Evolutionary conservation across 257 asterid species (phyloP), one percentile per base, ranked within the genome.

Genomic region (Cordia subcordata): DNA sequence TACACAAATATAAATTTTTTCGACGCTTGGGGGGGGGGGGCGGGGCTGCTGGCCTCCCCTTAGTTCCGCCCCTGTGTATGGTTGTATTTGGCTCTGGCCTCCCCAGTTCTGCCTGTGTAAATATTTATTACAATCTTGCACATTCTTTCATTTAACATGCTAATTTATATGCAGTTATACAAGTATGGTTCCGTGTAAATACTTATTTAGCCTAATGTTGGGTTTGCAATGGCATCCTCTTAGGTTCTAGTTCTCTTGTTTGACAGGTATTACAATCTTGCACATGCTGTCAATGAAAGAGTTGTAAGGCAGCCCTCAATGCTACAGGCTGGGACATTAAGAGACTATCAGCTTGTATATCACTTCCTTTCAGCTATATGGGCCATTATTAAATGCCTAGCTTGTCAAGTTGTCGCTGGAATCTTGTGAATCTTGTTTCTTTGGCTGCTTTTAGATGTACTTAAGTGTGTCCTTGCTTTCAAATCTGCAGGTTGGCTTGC

Each of bases 281-380:
- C 99, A 37, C 99, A 93, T 83, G 99, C 97, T 16, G 97, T 93
- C 69, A 90, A 82, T 69, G 99, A 93, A 79, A 86, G 80, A 80
- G 97, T 93, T 63, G 16, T 73, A 23, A 87, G 86, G 75, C 99
- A 93, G 92, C 99, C 99, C 23, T 89, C 99, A 49, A 89, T 90
- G 97, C 70, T 93, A 73, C 87, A 96, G 69, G 79, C 85, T 70
- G 99, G 99, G 76, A 90, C 85, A 11, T 80, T 93, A 35, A 82
- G 99, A 68, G 99, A 89, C 81, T 93, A 93, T 83, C 99, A 93
- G 73, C 87, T 93, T 74, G 97, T 93, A 64, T 72, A 90, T 86
- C 70, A 49, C 60, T 50, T 52, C 55, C 50, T 71, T 47, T 76
- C 53, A 42, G 47, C 47, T 14, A 3, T 42, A 42, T 42, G 47